phyloP scores from a whole-genome alignment of 129 eudicot genomes.

The Silybum marianum region DNA sequence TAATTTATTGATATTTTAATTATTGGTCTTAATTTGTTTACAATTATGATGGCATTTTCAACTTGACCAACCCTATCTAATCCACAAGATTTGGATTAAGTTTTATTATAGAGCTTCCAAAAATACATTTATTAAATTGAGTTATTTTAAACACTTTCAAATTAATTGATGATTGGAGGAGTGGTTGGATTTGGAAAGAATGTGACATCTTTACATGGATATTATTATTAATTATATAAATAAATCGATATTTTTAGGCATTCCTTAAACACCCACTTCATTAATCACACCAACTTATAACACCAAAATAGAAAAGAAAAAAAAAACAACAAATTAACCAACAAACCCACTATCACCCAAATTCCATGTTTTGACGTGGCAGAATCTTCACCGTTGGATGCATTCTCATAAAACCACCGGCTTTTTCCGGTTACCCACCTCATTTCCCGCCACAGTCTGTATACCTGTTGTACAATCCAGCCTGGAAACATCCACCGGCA shows the following conservation, averaged over 20 bases:
- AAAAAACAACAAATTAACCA: neutral
- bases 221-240: neutral
- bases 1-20: too few relatives aligned
- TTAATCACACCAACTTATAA: neutral
- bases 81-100: too few relatives aligned
- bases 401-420: neutral
- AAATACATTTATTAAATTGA: too few relatives aligned
- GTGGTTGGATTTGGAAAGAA: neutral
- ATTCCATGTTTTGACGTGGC: neutral
- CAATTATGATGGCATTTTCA: too few relatives aligned
- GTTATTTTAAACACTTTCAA: neutral
- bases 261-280: neutral
- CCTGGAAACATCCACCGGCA: constrained; percentile 13
- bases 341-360: neutral
- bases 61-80: too few relatives aligned
- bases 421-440: neutral
- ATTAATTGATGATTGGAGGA: neutral
- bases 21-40: too few relatives aligned
- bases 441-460: neutral
- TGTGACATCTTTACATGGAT: neutral
- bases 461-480: constrained; percentile 7
- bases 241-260: neutral
- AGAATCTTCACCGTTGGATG: neutral
- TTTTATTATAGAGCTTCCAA: too few relatives aligned
- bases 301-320: neutral